Evolutionary conservation across 1,139 yeast genomes (phyloP).

Genomic region (Debaryomycetaceae sp.): DNA sequence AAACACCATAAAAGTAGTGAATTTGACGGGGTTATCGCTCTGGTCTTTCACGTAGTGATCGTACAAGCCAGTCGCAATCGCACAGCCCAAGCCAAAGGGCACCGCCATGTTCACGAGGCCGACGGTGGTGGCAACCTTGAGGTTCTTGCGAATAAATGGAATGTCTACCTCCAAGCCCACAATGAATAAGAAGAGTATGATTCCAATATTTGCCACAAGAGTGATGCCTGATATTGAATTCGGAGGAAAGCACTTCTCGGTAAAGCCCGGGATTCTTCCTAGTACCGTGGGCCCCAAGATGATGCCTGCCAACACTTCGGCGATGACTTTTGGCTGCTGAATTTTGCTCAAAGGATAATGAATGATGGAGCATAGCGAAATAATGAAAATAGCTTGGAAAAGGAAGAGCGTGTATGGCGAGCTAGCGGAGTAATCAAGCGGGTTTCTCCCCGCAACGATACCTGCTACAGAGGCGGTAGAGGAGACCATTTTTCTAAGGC

Average conservation of each 20-base stretch:
- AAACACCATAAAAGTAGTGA: constrained; percentile 67
- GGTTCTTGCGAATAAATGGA: constrained; percentile 46
- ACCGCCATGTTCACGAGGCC: constrained; percentile 62
- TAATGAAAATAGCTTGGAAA: constrained; percentile 49
- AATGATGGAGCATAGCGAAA: constrained; percentile 41
- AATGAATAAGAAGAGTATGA: constrained; percentile 60
- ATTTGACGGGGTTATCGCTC: constrained; percentile 27
- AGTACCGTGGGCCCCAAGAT: constrained; percentile 59
- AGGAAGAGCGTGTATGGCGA: constrained; percentile 52
- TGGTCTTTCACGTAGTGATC: constrained; percentile 33
- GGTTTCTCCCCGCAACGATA: constrained; percentile 62
- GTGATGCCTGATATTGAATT: constrained; percentile 54
- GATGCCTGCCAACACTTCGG: constrained; percentile 69
- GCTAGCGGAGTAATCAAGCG: constrained; percentile 44
- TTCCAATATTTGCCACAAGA: constrained; percentile 61
- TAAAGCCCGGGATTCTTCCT: constrained; percentile 61
- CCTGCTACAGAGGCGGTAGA: constrained; percentile 38
- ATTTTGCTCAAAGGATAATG: constrained; percentile 48
- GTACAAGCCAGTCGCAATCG: constrained; percentile 56
- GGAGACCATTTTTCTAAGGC: too few species aligned
- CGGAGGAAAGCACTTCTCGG: constrained; percentile 50
- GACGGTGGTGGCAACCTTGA: constrained; percentile 51
- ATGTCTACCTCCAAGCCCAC: constrained; percentile 73
- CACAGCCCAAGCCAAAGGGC: constrained; percentile 72
- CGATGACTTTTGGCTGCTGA: constrained; percentile 68